Conservation (phyloP, 1,284 basidiomycete species). For the Volvariella surrecta region DNA sequence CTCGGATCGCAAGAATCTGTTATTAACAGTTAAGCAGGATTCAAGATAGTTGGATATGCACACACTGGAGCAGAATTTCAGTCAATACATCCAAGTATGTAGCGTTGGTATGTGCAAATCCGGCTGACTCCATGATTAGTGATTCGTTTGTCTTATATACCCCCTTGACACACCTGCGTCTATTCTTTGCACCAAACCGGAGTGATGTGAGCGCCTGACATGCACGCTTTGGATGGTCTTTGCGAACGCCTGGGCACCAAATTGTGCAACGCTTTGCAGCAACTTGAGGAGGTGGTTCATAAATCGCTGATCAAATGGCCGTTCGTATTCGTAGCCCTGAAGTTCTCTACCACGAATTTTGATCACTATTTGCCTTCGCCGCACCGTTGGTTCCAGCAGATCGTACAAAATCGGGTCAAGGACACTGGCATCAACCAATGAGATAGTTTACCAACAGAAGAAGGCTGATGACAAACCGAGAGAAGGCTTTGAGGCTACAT, state of each 20-base stretch:
- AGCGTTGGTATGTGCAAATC: constrained; percentile 41
- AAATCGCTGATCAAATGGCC: constrained; percentile 71
- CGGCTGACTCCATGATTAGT: constrained; percentile 28
- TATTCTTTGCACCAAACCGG: constrained; percentile 49
- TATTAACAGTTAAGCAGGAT: constrained; percentile 4
- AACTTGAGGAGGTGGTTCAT: constrained; percentile 67
- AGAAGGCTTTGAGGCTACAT: constrained; percentile 84
- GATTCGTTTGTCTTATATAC: constrained; percentile 2
- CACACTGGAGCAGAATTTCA: constrained; percentile 59
- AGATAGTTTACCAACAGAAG: constrained; percentile 2
- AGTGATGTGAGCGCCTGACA: constrained; percentile 54
- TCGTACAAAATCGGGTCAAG: constrained; percentile 83
- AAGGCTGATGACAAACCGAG: constrained; percentile 48
- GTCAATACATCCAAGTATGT: constrained; percentile 73
- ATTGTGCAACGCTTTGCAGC: constrained; percentile 72
- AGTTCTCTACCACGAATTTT: constrained; percentile 61
- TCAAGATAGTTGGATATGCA: constrained; percentile 1
- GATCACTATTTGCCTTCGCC: constrained; percentile 36
- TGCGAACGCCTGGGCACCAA: constrained; percentile 83
- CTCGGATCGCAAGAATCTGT: constrained; percentile 73
- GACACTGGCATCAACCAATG: constrained; percentile 38
- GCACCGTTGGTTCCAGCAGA: constrained; percentile 63
- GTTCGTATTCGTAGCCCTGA: constrained; percentile 59
- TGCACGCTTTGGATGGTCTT: constrained; percentile 56
- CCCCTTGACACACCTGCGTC: constrained; percentile 36